phyloP scores from a whole-genome alignment of 352 stramenopile species.

The Peronospora belbahrii region DNA sequence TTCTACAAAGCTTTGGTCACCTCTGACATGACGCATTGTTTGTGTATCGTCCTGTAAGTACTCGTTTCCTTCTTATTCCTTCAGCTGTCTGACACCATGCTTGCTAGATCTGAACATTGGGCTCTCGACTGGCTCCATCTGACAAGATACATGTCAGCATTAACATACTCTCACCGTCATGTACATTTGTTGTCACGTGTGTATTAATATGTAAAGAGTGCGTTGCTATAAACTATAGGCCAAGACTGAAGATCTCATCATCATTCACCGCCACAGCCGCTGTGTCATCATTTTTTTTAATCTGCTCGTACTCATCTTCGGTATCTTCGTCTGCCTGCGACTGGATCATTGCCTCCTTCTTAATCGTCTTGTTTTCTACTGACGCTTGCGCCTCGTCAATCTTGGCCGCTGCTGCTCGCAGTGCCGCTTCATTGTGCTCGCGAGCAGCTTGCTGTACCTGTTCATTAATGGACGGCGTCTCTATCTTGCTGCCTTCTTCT shows the following conservation, averaged over 20 bases:
- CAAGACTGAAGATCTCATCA: constrained; percentile 79
- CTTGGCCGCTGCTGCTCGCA: constrained; percentile 20
- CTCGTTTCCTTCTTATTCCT: constrained; percentile 12
- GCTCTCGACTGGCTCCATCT: too few relatives aligned
- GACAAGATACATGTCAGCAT: too few relatives aligned
- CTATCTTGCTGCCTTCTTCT: constrained; percentile 27
- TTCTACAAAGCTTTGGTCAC: constrained; percentile 27
- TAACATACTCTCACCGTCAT: too few relatives aligned
- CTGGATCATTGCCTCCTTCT: constrained; percentile 4
- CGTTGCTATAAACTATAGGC: constrained; percentile 38
- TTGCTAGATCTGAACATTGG: too few relatives aligned
- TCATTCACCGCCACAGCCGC: constrained; percentile 20
- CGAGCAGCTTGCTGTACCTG: constrained; percentile 31
- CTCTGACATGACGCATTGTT: constrained; percentile 25
- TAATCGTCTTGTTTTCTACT: constrained; percentile 3
- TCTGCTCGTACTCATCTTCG: background rate
- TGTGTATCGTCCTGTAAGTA: constrained; percentile 11
- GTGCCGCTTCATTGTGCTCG: constrained; percentile 34
- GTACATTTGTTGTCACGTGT: background rate
- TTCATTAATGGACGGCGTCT: constrained; percentile 34
- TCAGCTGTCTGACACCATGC: background rate
- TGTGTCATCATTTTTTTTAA: background rate
- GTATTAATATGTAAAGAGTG: background rate
- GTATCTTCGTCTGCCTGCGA: background rate
- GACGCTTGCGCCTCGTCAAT: constrained; percentile 14